These are phyloP conservation scores for Pyricularia grisea DNA, from an alignment of 2,329 filamentous ascomycete genomes.

Conservation along the genomic window DNA sequence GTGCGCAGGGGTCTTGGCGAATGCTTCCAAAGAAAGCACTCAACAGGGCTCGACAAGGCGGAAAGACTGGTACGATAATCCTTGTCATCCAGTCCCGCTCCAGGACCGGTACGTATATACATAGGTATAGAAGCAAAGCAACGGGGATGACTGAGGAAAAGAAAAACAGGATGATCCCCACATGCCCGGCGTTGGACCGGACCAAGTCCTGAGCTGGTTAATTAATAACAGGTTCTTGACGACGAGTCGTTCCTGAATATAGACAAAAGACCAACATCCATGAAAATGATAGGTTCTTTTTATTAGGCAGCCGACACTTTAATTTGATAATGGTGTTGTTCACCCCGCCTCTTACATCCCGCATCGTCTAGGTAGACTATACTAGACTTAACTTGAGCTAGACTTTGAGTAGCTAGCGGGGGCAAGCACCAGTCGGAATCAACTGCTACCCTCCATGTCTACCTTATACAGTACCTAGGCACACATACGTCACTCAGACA, in stretches of 20 bases:
- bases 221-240: background rate
- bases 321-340: background rate
- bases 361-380: background rate
- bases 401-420: background rate
- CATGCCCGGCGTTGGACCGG: background rate
- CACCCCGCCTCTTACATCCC: no score
- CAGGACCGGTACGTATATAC: background rate
- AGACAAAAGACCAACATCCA: background rate
- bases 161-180: background rate
- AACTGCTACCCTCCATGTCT: background rate
- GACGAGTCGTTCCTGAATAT: background rate
- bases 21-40: background rate
- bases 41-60: background rate
- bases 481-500: background rate
- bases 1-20: background rate
- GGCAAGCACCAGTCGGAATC: background rate
- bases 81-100: background rate
- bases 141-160: background rate
- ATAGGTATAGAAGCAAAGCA: background rate
- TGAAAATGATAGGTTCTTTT: background rate
- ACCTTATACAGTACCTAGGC: background rate
- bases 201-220: background rate
- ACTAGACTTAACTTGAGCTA: background rate
- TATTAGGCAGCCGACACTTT: background rate
- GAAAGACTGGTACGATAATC: background rate